Evolutionary conservation across 805 yeast species (phyloP), one percentile per base, ranked within the genome.

Genomic region (Candida odintsovae): DNA sequence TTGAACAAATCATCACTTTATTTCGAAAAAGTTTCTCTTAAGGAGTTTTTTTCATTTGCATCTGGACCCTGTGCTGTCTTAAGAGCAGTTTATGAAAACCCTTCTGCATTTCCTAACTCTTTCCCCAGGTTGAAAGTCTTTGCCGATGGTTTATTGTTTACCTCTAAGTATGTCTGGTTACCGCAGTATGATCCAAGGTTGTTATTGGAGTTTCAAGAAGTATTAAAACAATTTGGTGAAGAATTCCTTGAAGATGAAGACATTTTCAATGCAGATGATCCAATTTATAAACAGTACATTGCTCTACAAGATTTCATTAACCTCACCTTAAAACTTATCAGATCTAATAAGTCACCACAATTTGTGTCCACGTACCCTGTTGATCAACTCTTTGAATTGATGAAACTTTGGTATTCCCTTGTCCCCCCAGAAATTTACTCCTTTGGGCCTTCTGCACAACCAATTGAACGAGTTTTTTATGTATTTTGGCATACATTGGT

Each of bases 61-160:
- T 42, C 47, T 2, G 64, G 64, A 3, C 61, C 61, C 6, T 43
- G 45, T 44, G 46, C 53, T 10, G 20, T 56, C 7, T 25, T 52
- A 13, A 44, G 49, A 22, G 38, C 45, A 2, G 56, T 42, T 2
- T 44, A 50, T 29, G 56, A 56, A 23, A 33, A 50, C 9, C 56
- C 54, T 3, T 45, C 46, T 0, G 18, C 28, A 3, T 57, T 50
- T 25, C 56, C 62, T 1, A 45, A 36, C 9, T 42, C 55, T 0
- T 41, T 51, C 7, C 21, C 39, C 1, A 9, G 29, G 1, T n/a
- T 59, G 33, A 44, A 54, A 28, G 40, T 36, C 7, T 45, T 39
- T 41, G 56, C 59, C 4, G 58, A 57, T 47, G 54, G 56, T 2
- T 42, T 50, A 15, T 11, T 50, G 15, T 54, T 50, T 41, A 54